phyloP scores from a whole-genome alignment of 2,329 filamentous ascomycete genomes.

The Claviceps arundinis region DNA sequence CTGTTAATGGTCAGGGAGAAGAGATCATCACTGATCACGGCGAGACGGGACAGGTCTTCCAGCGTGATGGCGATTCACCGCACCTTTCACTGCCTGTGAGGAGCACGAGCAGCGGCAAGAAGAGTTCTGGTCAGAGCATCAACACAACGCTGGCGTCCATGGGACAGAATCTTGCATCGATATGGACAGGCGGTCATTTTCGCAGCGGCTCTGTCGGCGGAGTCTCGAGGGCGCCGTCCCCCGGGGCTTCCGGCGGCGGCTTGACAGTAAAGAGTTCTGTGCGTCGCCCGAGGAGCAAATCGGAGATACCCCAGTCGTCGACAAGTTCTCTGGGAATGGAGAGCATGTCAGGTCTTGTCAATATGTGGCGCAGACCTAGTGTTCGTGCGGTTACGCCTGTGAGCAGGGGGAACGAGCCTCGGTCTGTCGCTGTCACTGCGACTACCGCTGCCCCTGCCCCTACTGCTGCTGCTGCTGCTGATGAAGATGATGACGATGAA shows the following conservation, averaged over 20 bases:
- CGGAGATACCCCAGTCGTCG: conserved; percentile 31
- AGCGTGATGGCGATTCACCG: conserved; percentile 26
- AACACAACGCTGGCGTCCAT: conserved; percentile 46
- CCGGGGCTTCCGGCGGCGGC: conserved; percentile 31
- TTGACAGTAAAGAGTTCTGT: conserved; percentile 35
- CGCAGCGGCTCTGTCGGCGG: conserved; percentile 48
- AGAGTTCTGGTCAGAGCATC: conserved; percentile 36
- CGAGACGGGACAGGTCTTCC: conserved; percentile 20
- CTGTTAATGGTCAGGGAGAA: conserved; percentile 17
- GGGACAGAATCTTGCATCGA: conserved; percentile 39
- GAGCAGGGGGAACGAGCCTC: conserved; percentile 18
- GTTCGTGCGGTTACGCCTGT: conserved; percentile 40
- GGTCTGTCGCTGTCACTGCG: conserved; percentile 1
- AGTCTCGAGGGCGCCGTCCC: conserved; percentile 34
- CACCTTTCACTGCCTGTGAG: conserved; percentile 37
- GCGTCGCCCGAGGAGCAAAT: conserved; percentile 43
- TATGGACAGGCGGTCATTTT: conserved; percentile 41
- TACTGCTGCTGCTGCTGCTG: background rate
- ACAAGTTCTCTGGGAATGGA: conserved; percentile 15
- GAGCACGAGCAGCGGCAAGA: conserved; percentile 38
- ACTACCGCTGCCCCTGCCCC: background rate
- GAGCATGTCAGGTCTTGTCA: conserved; percentile 31
- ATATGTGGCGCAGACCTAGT: conserved; percentile 38
- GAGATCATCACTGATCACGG: conserved; percentile 11
- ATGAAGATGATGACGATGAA: conserved; percentile 26